These are phyloP conservation scores for Desmodesmus armatus DNA, from an alignment of 139 green algal species.

Conservation along the genomic window DNA sequence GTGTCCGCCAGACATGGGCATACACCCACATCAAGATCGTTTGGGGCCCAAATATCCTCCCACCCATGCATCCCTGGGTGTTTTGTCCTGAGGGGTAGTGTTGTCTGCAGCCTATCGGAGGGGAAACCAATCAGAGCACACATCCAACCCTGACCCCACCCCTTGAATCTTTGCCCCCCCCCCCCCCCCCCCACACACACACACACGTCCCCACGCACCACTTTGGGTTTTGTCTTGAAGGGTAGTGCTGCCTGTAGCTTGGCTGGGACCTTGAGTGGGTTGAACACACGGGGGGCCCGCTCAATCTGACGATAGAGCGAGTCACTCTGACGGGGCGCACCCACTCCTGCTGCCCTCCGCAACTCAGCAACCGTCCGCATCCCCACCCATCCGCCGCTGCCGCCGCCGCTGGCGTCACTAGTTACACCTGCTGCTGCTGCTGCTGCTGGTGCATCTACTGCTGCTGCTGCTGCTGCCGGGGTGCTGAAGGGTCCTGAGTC, in stretches of 20 bases:
- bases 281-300: slow-evolving; percentile 87
- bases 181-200: too few species aligned
- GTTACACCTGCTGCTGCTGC: slow-evolving; percentile 10
- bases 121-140: slow-evolving; percentile 96
- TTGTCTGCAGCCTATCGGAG: slow-evolving; percentile 79
- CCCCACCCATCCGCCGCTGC: slow-evolving; percentile 75
- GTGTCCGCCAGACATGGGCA: too few species aligned
- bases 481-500: slow-evolving; percentile 56
- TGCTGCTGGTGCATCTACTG: not conserved
- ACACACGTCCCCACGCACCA: slow-evolving; percentile 47
- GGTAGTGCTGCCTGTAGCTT: slow-evolving; percentile 88
- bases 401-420: not conserved
- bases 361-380: slow-evolving; percentile 94
- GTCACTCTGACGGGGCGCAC: slow-evolving; percentile 87
- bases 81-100: not conserved
- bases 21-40: too few species aligned
- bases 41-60: too few species aligned
- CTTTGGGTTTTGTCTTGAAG: slow-evolving; percentile 96
- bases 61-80: not conserved
- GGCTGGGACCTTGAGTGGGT: slow-evolving; percentile 91
- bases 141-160: slow-evolving; percentile 38
- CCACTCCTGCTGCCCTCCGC: slow-evolving; percentile 76
- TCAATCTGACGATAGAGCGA: slow-evolving; percentile 92
- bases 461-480: slow-evolving; percentile 13
- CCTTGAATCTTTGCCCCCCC: not conserved